Evolutionary conservation across 2,329 filamentous ascomycete species (phyloP).

Genomic region (Madurella mycetomatis): DNA sequence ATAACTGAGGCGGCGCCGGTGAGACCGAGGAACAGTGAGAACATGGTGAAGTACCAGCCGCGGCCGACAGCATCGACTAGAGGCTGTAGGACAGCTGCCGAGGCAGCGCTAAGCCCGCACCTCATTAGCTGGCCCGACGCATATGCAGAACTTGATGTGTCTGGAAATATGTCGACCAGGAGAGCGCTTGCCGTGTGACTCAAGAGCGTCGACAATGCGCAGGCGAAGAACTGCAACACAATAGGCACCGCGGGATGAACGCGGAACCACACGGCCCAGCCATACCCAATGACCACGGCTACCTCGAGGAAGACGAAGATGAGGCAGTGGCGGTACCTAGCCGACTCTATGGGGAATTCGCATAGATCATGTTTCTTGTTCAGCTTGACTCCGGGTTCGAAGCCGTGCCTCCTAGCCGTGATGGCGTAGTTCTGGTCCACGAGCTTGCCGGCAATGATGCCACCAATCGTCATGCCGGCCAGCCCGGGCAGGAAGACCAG

Average conservation of each 20-base stretch:
- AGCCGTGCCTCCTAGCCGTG: conserved; percentile 51
- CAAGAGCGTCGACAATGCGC: conserved; percentile 50
- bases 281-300: conserved; percentile 47
- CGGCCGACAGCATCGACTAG: conserved; percentile 51
- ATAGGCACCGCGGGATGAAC: conserved; percentile 47
- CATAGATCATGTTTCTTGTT: conserved; percentile 35
- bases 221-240: conserved; percentile 49
- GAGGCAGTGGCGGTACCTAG: conserved; percentile 46
- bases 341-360: conserved; percentile 47
- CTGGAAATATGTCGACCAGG: conserved; percentile 55
- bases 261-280: conserved; percentile 48
- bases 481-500: conserved; percentile 11
- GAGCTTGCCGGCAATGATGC: conserved; percentile 46
- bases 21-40: conserved; percentile 44
- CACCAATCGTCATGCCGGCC: conserved; percentile 22
- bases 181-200: conserved; percentile 57
- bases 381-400: conserved; percentile 28
- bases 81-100: conserved; percentile 50
- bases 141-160: conserved; percentile 52
- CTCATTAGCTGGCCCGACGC: conserved; percentile 56
- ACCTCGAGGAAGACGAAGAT: conserved; percentile 49
- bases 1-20: conserved; percentile 40
- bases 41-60: conserved; percentile 54
- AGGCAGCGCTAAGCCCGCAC: conserved; percentile 53
- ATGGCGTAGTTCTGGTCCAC: conserved; percentile 62